Evolutionary conservation across 208 protist genomes (phyloP).

Genomic region (Angomonas ambiguus): DNA sequence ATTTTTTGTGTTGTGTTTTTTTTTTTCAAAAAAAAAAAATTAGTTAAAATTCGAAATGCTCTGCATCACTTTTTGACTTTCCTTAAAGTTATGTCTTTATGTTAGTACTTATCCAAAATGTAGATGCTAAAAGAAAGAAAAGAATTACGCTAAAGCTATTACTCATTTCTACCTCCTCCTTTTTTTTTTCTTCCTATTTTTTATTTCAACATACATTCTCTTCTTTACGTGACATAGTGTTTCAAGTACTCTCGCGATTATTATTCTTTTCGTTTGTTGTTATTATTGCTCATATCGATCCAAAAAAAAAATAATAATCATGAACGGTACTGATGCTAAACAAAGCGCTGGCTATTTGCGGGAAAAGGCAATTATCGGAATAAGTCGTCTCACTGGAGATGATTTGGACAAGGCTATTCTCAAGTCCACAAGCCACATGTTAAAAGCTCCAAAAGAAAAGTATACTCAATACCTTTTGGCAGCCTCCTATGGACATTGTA

Average conservation of each 20-base stretch:
- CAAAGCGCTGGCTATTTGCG: conserved; percentile 78
- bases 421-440: conserved; percentile 80
- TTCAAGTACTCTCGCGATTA: not conserved
- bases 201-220: not conserved
- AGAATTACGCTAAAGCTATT: conserved; percentile 2
- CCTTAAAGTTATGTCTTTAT: not conserved
- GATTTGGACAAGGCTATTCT: conserved; percentile 64
- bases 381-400: conserved; percentile 60
- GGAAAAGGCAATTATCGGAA: conserved; percentile 72
- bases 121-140: conserved; percentile 3
- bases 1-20: too few species aligned
- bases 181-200: conserved; percentile 15
- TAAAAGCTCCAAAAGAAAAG: conserved; percentile 87
- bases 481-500: conserved; percentile 55
- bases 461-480: conserved; percentile 70
- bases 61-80: too few species aligned
- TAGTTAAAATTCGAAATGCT: too few species aligned
- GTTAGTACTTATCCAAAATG: not conserved
- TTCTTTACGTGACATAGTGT: not conserved
- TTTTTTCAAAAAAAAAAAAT: not conserved
- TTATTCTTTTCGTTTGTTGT: not conserved
- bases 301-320: too few species aligned
- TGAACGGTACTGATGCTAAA: conserved; percentile 48
- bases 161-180: not conserved
- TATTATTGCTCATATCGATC: not conserved